phyloP scores from a whole-genome alignment of 345 rosid genomes.

The Dipteronia dyeriana region DNA sequence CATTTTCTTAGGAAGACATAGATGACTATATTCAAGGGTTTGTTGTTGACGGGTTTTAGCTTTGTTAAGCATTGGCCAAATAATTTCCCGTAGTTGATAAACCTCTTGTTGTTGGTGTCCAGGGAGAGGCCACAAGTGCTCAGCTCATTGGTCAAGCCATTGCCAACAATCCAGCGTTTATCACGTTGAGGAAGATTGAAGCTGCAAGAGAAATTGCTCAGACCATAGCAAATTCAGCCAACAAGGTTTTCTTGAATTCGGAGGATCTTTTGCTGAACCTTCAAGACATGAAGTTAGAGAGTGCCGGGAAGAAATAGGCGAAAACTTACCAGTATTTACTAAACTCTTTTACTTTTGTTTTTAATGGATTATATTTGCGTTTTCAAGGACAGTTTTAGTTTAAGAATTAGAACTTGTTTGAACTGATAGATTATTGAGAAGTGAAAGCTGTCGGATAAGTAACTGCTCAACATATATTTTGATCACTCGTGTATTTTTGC shows the following conservation, averaged over 20 bases:
- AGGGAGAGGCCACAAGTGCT: constrained; percentile 97
- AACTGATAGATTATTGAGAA: background rate
- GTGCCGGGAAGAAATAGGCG: constrained; percentile 44
- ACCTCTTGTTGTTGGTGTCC: constrained; percentile 18
- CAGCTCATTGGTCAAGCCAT: constrained; percentile 93
- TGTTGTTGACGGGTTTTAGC: background rate
- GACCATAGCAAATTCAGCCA: constrained; percentile 64
- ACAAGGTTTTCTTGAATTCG: constrained; percentile 77
- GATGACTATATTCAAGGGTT: background rate
- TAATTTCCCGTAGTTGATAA: background rate
- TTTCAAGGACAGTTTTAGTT: background rate
- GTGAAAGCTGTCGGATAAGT: constrained; percentile 1
- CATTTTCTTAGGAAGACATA: background rate
- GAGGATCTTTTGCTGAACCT: constrained; percentile 81
- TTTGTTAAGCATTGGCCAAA: background rate
- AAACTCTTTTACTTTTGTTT: background rate
- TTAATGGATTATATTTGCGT: background rate
- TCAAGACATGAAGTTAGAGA: constrained; percentile 61
- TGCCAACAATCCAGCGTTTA: constrained; percentile 88
- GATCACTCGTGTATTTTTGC: background rate
- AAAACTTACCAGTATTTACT: no score
- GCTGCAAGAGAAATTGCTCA: constrained; percentile 94
- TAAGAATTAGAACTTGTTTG: background rate
- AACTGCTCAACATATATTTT: background rate
- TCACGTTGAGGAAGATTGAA: constrained; percentile 89